phyloP scores from a whole-genome alignment of 2,329 filamentous ascomycete species.

The Aspergillus luchuensis region DNA sequence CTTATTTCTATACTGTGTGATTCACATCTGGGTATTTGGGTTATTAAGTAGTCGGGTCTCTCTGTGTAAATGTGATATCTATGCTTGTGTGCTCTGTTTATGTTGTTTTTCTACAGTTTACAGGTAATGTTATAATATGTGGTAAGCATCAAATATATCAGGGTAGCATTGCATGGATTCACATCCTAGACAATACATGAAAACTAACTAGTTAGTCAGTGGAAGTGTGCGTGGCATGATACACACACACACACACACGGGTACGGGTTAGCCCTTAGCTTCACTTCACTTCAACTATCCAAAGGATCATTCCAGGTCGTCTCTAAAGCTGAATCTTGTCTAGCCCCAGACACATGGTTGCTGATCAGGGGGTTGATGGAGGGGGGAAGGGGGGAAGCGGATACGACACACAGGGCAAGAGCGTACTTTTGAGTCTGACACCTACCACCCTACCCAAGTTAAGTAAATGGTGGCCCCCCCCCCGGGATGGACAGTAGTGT shows the following conservation, averaged over 20 bases:
- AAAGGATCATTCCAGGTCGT: no score
- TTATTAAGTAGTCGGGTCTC: neutral
- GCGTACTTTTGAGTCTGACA: slow-evolving; percentile 13
- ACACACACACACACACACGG: no score
- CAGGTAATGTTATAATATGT: neutral
- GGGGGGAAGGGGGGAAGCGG: neutral
- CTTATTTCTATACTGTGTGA: no score
- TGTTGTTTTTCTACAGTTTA: neutral
- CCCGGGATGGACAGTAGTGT: no score
- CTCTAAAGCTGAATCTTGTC: no score
- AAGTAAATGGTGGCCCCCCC: slow-evolving; percentile 10
- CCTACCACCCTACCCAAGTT: neutral
- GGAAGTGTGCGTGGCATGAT: no score
- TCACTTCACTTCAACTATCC: no score
- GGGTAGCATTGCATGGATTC: no score
- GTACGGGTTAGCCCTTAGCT: no score
- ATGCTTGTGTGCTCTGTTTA: neutral
- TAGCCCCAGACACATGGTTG: slow-evolving; percentile 5
- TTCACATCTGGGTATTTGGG: neutral
- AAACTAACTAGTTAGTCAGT: no score
- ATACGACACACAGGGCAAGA: neutral
- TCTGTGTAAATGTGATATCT: neutral
- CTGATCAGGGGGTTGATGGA: slow-evolving; percentile 15
- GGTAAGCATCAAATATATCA: neutral
- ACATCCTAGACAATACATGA: no score